Percentiles rank a stretch among this genome's conserved stretches.
phyloP scores from a whole-genome alignment of 257 asterid species.

The Solanum peruvianum region DNA sequence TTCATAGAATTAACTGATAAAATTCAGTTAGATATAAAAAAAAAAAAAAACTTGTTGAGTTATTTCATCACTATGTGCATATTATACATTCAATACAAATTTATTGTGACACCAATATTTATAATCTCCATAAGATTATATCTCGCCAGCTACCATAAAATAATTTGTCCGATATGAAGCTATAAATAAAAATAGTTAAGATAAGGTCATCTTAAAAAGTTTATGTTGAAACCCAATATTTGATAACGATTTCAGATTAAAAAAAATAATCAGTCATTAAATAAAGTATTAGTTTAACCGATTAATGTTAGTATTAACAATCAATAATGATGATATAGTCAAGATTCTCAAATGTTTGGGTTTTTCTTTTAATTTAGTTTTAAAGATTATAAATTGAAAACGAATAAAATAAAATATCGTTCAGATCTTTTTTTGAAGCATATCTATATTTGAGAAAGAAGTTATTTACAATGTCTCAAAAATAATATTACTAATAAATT shows the following conservation, averaged over 20 bases:
- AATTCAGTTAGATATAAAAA: background rate
- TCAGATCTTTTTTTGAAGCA: accelerated
- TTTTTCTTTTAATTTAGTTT: no score
- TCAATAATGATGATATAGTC: background rate
- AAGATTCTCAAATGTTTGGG: background rate
- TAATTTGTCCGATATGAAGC: background rate
- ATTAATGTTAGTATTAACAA: background rate
- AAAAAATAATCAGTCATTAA: background rate
- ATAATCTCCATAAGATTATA: no score
- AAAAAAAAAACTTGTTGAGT: background rate
- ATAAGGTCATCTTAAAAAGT: background rate
- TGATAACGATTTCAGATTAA: background rate
- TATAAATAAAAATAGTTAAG: background rate
- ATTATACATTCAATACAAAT: no score
- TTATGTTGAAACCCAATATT: background rate
- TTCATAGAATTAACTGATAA: no score
- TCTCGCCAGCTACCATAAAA: background rate
- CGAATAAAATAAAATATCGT: background rate
- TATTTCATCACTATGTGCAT: background rate
- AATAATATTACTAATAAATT: background rate
- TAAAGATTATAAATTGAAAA: background rate
- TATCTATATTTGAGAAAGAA: background rate
- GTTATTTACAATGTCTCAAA: background rate
- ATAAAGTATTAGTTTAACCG: background rate
- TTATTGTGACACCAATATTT: no score